A percentile compares a stretch with the other conserved stretches of the same genome.
Evolutionary conservation across 2,329 filamentous ascomycete species (phyloP).

Genomic region (Fusarium sp.): DNA sequence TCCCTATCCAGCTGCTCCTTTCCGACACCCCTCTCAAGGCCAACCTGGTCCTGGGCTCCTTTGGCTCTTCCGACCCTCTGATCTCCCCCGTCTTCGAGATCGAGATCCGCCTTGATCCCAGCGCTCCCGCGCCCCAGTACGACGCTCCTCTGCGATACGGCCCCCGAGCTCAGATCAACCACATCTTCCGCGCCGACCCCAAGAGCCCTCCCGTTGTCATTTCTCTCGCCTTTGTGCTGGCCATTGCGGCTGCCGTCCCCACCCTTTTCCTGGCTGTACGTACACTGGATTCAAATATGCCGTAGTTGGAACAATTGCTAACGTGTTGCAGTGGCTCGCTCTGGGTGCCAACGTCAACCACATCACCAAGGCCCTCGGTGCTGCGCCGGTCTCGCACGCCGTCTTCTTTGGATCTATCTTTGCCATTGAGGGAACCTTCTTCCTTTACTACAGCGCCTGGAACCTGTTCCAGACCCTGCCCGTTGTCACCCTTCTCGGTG

Average conservation of each 20-base stretch:
- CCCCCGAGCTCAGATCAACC: slow-evolving; percentile 86
- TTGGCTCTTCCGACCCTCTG: slow-evolving; percentile 78
- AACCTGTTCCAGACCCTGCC: slow-evolving; percentile 91
- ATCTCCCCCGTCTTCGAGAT: slow-evolving; percentile 80
- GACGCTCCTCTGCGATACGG: slow-evolving; percentile 84
- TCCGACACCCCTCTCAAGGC: slow-evolving; percentile 77
- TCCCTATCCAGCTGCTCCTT: slow-evolving; percentile 84
- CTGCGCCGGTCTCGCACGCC: slow-evolving; percentile 83
- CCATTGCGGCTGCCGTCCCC: slow-evolving; percentile 80
- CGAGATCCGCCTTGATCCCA: slow-evolving; percentile 72
- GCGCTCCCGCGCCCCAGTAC: slow-evolving; percentile 68
- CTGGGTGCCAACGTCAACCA: slow-evolving; percentile 89
- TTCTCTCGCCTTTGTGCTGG: slow-evolving; percentile 80
- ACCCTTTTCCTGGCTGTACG: slow-evolving; percentile 77
- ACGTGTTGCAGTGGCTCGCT: slow-evolving; percentile 74
- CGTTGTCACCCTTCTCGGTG: slow-evolving; percentile 74
- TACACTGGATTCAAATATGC: slow-evolving; percentile 8
- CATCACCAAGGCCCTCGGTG: slow-evolving; percentile 77
- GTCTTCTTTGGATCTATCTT: slow-evolving; percentile 90
- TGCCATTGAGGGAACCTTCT: slow-evolving; percentile 91
- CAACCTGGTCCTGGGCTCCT: slow-evolving; percentile 87
- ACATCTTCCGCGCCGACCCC: slow-evolving; percentile 86
- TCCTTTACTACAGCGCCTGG: slow-evolving; percentile 93
- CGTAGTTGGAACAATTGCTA: slow-evolving; percentile 27
- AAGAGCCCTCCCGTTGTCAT: slow-evolving; percentile 84